phyloP scores from a whole-genome alignment of 108 stramenopile species.

The Fistulifera pelliculosa region DNA sequence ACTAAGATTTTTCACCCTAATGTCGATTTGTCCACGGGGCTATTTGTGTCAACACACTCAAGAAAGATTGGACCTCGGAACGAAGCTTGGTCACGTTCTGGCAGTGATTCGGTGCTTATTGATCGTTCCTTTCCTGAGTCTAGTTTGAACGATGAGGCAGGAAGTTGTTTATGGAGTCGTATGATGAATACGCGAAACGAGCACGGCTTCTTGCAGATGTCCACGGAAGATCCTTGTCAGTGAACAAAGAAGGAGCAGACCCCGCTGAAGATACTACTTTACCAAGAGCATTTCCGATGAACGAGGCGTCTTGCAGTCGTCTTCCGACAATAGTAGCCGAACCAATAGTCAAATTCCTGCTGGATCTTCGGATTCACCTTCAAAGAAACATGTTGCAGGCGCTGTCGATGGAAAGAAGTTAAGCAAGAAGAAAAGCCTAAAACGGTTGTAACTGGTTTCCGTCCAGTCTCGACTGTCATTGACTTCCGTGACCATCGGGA shows the following conservation, averaged over 20 bases:
- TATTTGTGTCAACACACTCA: conserved; percentile 98
- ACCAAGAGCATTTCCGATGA: conserved; percentile 5
- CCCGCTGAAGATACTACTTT: conserved; percentile 1
- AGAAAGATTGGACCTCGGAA: conserved; percentile 91
- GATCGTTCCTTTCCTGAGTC: conserved; percentile 98
- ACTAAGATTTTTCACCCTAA: conserved; percentile 99
- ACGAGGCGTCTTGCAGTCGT: background rate
- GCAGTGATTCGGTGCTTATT: conserved; percentile 97
- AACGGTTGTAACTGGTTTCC: conserved; percentile 7
- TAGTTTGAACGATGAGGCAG: conserved; percentile 98
- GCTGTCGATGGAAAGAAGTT: conserved; percentile 1
- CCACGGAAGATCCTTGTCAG: conserved; percentile 53
- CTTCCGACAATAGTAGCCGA: conserved; percentile 4
- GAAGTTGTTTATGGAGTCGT: conserved; percentile 97
- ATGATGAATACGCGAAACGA: conserved; percentile 92
- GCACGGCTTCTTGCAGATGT: conserved; percentile 91
- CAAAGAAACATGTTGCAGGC: conserved; percentile 24
- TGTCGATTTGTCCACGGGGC: conserved; percentile 87
- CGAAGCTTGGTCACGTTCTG: conserved; percentile 88
- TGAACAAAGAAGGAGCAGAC: background rate
- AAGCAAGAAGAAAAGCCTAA: conserved; percentile 10
- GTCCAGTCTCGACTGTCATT: too few species aligned
- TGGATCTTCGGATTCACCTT: background rate
- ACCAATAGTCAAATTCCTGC: background rate
- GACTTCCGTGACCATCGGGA: too few species aligned